A percentile compares a stretch with the other conserved stretches of the same genome.
Conservation (phyloP, 2,329 filamentous ascomycete species). For the Trichophyton simii region DNA sequence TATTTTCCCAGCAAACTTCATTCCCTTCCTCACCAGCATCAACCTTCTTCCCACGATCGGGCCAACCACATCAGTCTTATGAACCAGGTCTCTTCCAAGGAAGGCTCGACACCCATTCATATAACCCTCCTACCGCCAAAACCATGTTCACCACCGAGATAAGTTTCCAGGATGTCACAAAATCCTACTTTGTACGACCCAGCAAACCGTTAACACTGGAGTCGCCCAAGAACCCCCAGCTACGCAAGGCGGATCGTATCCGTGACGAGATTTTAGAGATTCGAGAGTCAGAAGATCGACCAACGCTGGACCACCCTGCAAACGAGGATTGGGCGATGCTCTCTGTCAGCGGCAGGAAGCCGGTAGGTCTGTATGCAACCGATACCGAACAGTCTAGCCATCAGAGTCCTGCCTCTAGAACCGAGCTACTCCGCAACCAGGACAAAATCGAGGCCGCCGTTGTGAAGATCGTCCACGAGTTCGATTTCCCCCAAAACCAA, state of each 20-base stretch:
- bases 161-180: constrained; percentile 16
- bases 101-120: constrained; percentile 18
- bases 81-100: constrained; percentile 26
- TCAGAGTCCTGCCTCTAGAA: background rate
- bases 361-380: constrained; percentile 18
- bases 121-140: constrained; percentile 17
- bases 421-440: constrained; percentile 56
- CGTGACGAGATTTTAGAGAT: constrained; percentile 31
- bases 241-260: constrained; percentile 28
- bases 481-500: constrained; percentile 56
- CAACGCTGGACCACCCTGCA: constrained; percentile 60
- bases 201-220: constrained; percentile 10
- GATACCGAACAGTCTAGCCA: background rate
- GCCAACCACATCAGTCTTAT: constrained; percentile 15
- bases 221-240: constrained; percentile 18
- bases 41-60: constrained; percentile 15
- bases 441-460: constrained; percentile 71
- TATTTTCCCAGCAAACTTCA: constrained; percentile 17
- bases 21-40: constrained; percentile 19
- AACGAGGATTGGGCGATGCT: constrained; percentile 73
- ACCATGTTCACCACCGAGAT: constrained; percentile 23
- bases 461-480: constrained; percentile 67
- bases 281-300: constrained; percentile 30
- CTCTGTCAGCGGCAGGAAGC: constrained; percentile 63
- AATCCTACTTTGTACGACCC: constrained; percentile 10